Evolutionary conservation across 257 asterid genomes (phyloP), one percentile per base, ranked within the genome.

Genomic region (Nicotiana paniculata): DNA sequence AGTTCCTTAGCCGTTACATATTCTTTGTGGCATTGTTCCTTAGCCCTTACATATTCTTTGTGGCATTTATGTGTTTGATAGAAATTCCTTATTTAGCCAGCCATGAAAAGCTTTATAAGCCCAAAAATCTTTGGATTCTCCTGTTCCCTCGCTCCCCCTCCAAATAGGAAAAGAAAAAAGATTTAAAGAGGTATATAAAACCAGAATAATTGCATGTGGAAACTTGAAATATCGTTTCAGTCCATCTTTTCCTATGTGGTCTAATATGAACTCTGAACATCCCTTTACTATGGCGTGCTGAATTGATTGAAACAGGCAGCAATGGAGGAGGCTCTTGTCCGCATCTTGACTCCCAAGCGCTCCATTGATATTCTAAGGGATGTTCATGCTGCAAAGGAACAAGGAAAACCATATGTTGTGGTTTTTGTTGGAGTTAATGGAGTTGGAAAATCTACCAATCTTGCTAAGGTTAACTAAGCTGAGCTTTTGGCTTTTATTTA

Each of bases 381-480:
- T 89, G 99, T 95, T 77, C 97, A 92, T 79, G 90, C 95, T 87
- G 97, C 98, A 18, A 91, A 91, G 88, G 98, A 95, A 88, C 99
- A 90, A 83, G 91, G 94, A 62, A 95, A 92, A 85, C 98, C 99
- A 43, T 95, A 95, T 77, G 98, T 95, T 64, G 98, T 95, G 85
- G 99, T 95, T 83, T 95, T 95, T 82, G 95, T 95, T 69, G 99
- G 99, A 89, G 99, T 95, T 84, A 95, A 95, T 83, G 97, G 98
- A 77, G 98, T 95, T 66, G 98, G 99, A 59, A 95, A 95, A 81
- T 95, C 99, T 32, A 93, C 99, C 80, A 95, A 95, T 86, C 98
- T 95, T 85, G 99, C 99, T 12, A 95, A 95, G 97, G 96, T 93
- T 61, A 85, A 61, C 43, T 30, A 18, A 62, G 2, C 9, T 30